Evolutionary conservation across 192 early-diverging fungal genomes (phyloP).

Genomic region (Backusella luteola): DNA sequence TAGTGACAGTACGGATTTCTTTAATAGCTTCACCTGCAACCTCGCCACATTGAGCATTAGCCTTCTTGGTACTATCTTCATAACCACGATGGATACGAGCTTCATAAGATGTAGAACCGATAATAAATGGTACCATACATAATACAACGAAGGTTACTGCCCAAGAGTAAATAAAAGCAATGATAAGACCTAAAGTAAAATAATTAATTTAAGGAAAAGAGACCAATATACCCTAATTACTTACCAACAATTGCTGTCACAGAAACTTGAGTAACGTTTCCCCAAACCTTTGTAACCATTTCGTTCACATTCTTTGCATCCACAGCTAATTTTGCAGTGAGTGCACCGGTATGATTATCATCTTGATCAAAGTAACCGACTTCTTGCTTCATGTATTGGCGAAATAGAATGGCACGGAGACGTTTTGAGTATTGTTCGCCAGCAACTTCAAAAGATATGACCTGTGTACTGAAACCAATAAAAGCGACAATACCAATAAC

Average conservation of each 20-base stretch:
- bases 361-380: conserved; percentile 84
- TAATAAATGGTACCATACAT: conserved; percentile 57
- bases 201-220: neutral
- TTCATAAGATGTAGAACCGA: conserved; percentile 49
- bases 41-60: conserved; percentile 76
- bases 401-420: conserved; percentile 48
- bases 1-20: conserved; percentile 83
- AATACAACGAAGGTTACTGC: conserved; percentile 77
- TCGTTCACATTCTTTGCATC: conserved; percentile 61
- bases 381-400: conserved; percentile 75
- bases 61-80: conserved; percentile 60
- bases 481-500: conserved; percentile 22
- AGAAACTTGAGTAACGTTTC: conserved; percentile 32
- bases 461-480: conserved; percentile 9
- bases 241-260: conserved; percentile 29
- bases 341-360: conserved; percentile 67
- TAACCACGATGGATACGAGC: conserved; percentile 52
- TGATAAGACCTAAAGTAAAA: conserved; percentile 22
- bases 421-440: conserved; percentile 22
- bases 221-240: too few species aligned
- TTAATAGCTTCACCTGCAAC: conserved; percentile 81
- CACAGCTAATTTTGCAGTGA: conserved; percentile 74
- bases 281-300: conserved; percentile 54
- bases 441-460: conserved; percentile 25
- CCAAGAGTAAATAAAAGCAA: conserved; percentile 79